These are phyloP conservation scores for Metschnikowia cubensis DNA, from an alignment of 805 yeast species.

Conservation along the genomic window DNA sequence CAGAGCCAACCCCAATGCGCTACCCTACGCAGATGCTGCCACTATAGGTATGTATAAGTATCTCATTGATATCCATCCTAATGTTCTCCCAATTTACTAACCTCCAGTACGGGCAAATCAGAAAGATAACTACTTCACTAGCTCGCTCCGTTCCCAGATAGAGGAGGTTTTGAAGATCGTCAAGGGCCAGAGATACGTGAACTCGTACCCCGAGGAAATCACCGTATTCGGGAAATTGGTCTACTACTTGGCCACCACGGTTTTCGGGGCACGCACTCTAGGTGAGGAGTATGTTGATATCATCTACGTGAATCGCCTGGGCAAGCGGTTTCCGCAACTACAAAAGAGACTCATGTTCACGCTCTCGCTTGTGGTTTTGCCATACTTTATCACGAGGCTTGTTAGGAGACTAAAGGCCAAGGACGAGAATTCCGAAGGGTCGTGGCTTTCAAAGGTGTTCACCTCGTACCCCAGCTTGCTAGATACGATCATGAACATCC, in stretches of 20 bases:
- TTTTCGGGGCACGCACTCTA: slow-evolving; percentile 71
- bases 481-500: slow-evolving; percentile 59
- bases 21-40: slow-evolving; percentile 81
- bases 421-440: slow-evolving; percentile 15
- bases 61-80: too few species aligned
- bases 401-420: slow-evolving; percentile 22
- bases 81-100: slow-evolving; percentile 18
- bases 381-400: slow-evolving; percentile 44
- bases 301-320: slow-evolving; percentile 54
- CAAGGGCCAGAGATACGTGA: slow-evolving; percentile 62
- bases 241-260: slow-evolving; percentile 73
- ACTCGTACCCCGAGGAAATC: slow-evolving; percentile 60
- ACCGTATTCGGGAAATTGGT: slow-evolving; percentile 52
- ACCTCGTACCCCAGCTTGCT: slow-evolving; percentile 44
- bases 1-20: slow-evolving; percentile 18
- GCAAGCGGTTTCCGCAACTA: slow-evolving; percentile 45
- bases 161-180: slow-evolving; percentile 52
- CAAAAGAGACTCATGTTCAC: slow-evolving; percentile 55
- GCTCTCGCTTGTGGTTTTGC: slow-evolving; percentile 56
- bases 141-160: slow-evolving; percentile 49
- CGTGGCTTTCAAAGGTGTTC: slow-evolving; percentile 21
- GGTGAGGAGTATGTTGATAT: slow-evolving; percentile 95
- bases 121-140: slow-evolving; percentile 74
- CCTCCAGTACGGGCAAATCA: slow-evolving; percentile 75
- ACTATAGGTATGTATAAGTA: slow-evolving; percentile 57